Base-by-base conservation (phyloP, 2,329 filamentous ascomycete genomes). In the Metarhizium brunneum region DNA sequence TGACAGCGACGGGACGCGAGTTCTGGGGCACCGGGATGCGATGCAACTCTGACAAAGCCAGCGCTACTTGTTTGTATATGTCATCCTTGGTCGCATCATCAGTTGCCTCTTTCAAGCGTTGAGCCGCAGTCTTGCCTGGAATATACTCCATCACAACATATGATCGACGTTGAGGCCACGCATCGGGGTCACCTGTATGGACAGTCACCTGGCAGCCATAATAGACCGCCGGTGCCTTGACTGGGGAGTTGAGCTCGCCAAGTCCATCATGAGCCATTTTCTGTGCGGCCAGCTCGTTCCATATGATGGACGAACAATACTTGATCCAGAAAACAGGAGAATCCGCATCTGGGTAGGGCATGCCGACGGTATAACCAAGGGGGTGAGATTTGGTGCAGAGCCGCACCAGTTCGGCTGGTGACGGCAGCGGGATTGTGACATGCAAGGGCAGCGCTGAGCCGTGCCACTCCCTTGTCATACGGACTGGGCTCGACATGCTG, bases 11-110 rank as follows among this genome's bases (percentile, higher is more conserved):
- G 11, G 54, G 54, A 14, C 54, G 18, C 20, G 54, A 43, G 14
- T 40, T 35, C 25, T 32, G 16, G 18, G 58, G 55, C 6, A 63
- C 53, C 4, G 60, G 57, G 36, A 63, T 63, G 25, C 59, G 61
- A n/a, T 56, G 38, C 13, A 63, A 53, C 42, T 62, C 57, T 5
- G 52, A 52, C 20, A 63, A 30, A 36, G 53, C 59, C 7, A 58
- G 43, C 3, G 57, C 61, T 7, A 62, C 53, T n/a, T 54, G 50
- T 45, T 43, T 48, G 38, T 54, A 58, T 50, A 62, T 54, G 1
- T 14, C 16, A 18, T 61, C 56, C 54, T 54, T 57, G 8, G n/a
- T 14, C 4, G 30, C 51, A 16, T 47, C 45, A n/a, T 61, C 57
- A n/a, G 45, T 53, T 20, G 35, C 51, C 45, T 59, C 50, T 36